These are phyloP conservation scores for Diaporthe vexans DNA, from an alignment of 2,329 filamentous ascomycete genomes.

Conservation along the genomic window DNA sequence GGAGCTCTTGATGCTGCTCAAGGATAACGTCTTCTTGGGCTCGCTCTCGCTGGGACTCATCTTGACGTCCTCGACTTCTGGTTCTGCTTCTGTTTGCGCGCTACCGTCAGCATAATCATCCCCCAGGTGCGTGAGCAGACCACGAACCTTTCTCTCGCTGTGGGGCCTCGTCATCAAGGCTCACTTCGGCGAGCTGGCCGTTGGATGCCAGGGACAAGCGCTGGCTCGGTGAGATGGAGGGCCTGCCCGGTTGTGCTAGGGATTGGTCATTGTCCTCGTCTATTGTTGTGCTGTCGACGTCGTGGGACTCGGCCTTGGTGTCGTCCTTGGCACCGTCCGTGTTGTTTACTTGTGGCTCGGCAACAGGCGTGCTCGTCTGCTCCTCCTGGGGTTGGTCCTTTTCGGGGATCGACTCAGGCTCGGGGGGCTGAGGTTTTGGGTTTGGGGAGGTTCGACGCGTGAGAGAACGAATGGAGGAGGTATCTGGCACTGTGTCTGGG, in stretches of 20 bases:
- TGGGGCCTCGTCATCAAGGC: slow-evolving; percentile 72
- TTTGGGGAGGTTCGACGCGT: slow-evolving; percentile 62
- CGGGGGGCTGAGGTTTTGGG: slow-evolving; percentile 50
- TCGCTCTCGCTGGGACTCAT: slow-evolving; percentile 56
- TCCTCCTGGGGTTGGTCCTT: slow-evolving; percentile 44
- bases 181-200: slow-evolving; percentile 70
- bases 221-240: slow-evolving; percentile 55
- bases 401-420: slow-evolving; percentile 44
- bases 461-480: slow-evolving; percentile 74
- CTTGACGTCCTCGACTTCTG: slow-evolving; percentile 46
- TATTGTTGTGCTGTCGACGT: slow-evolving; percentile 43
- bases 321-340: slow-evolving; percentile 53
- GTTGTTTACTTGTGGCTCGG: slow-evolving; percentile 45
- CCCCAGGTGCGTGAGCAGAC: neutral
- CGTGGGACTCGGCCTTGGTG: slow-evolving; percentile 47
- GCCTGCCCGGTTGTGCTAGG: slow-evolving; percentile 47
- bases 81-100: slow-evolving; percentile 16
- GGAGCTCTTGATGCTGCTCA: slow-evolving; percentile 79
- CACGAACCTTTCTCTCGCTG: slow-evolving; percentile 46
- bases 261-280: slow-evolving; percentile 40
- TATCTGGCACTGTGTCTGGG: slow-evolving; percentile 74
- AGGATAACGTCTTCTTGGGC: slow-evolving; percentile 71
- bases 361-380: slow-evolving; percentile 1
- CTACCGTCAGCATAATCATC: slow-evolving; percentile 34
- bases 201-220: slow-evolving; percentile 62